phyloP scores from a whole-genome alignment of 495 filamentous ascomycete species.

The Halenospora varia region DNA sequence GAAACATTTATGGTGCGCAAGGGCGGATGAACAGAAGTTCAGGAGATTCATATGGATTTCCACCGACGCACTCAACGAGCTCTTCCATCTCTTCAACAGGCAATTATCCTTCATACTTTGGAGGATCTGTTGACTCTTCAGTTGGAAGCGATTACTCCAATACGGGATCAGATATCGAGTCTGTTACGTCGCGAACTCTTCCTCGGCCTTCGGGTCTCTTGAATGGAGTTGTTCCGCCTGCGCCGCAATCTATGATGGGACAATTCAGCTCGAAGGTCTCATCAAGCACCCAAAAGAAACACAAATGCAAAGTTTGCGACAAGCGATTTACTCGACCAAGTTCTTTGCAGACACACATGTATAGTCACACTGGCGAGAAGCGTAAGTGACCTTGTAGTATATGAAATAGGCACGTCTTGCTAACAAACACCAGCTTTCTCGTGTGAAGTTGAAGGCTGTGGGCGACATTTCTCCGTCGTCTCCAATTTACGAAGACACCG shows the following conservation, averaged over 20 bases:
- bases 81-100: conserved; percentile 88
- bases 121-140: conserved; percentile 81
- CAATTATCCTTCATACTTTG: conserved; percentile 70
- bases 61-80: conserved; percentile 82
- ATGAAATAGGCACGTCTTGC: background rate
- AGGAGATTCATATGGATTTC: conserved; percentile 91
- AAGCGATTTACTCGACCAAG: conserved; percentile 97
- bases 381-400: conserved; percentile 59
- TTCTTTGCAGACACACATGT: conserved; percentile 97
- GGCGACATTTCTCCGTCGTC: conserved; percentile 95
- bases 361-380: conserved; percentile 98
- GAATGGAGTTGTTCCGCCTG: conserved; percentile 64
- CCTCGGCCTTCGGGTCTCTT: conserved; percentile 73
- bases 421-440: conserved; percentile 63
- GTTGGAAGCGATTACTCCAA: conserved; percentile 96
- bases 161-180: conserved; percentile 80
- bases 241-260: conserved; percentile 96
- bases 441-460: conserved; percentile 93
- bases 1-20: conserved; percentile 78
- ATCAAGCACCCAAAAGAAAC: conserved; percentile 97
- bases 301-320: conserved; percentile 99
- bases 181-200: conserved; percentile 71
- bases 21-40: conserved; percentile 58
- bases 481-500: conserved; percentile 93
- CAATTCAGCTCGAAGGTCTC: conserved; percentile 98